These are phyloP conservation scores for Moringa oleifera DNA, from an alignment of 345 rosid genomes.

Conservation along the genomic window DNA sequence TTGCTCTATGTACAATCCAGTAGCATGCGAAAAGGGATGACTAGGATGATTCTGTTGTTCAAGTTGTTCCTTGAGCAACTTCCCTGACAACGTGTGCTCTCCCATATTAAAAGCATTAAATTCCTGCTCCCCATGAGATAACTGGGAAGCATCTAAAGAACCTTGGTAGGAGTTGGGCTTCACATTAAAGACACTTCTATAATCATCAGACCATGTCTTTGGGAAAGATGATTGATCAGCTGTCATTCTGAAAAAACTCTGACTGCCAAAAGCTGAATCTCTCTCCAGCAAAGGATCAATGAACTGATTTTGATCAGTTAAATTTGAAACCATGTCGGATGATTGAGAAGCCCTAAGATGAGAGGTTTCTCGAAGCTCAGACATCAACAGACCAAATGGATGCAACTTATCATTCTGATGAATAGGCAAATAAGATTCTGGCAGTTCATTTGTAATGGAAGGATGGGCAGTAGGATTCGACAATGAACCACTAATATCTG, in stretches of 20 bases:
- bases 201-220: constrained; percentile 42
- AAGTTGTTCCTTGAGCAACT: constrained; percentile 21
- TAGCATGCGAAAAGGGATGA: constrained; percentile 21
- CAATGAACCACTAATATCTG: constrained; percentile 16
- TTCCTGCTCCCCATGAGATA: constrained; percentile 37
- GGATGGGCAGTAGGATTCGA: constrained; percentile 19
- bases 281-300: constrained; percentile 11
- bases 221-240: constrained; percentile 30
- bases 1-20: constrained; percentile 10
- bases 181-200: constrained; percentile 31
- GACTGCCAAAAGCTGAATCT: constrained; percentile 17
- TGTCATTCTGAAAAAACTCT: constrained; percentile 12
- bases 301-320: not conserved
- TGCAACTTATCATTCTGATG: constrained; percentile 43
- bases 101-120: constrained; percentile 37
- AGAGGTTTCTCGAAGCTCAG: constrained; percentile 48
- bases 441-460: constrained; percentile 26
- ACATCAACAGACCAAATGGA: constrained; percentile 58
- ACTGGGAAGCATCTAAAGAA: constrained; percentile 31
- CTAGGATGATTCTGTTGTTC: constrained; percentile 40
- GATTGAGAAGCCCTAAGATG: constrained; percentile 29
- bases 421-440: constrained; percentile 26
- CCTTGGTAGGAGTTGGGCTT: constrained; percentile 34
- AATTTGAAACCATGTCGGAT: constrained; percentile 28
- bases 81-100: constrained; percentile 36